A percentile compares a stretch with the other conserved stretches of the same genome.
These are phyloP conservation scores for Hortiboletus flavorubellus DNA, from an alignment of 768 basidiomycete genomes.

Conservation along the genomic window DNA sequence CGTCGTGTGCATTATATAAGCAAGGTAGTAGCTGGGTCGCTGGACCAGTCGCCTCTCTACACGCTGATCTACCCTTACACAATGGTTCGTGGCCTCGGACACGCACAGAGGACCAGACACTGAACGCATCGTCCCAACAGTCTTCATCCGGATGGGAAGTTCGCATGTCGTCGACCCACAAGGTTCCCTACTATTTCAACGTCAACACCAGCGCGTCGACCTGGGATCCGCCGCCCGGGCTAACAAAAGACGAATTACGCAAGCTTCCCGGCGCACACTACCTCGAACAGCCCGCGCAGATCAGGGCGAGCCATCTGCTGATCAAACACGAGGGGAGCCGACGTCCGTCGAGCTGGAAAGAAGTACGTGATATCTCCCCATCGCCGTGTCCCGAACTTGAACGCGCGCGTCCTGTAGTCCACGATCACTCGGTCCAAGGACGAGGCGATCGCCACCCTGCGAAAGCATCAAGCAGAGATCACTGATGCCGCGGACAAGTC, in stretches of 20 bases:
- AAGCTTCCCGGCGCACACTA: conserved; percentile 67
- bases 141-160: conserved; percentile 66
- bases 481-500: conserved; percentile 37
- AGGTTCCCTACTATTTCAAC: conserved; percentile 89
- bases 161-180: conserved; percentile 75
- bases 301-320: conserved; percentile 92
- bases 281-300: conserved; percentile 49
- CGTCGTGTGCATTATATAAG: conserved; percentile 13
- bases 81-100: conserved; percentile 21
- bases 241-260: conserved; percentile 59
- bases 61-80: conserved; percentile 9
- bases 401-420: conserved; percentile 35
- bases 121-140: conserved; percentile 15
- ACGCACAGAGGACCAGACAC: not conserved
- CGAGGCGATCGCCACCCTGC: conserved; percentile 82
- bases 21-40: not conserved
- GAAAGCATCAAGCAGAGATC: conserved; percentile 61
- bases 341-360: conserved; percentile 81
- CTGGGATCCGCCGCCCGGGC: conserved; percentile 62
- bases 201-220: conserved; percentile 59
- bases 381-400: not conserved
- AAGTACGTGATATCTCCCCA: conserved; percentile 43
- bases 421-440: conserved; percentile 85
- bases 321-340: conserved; percentile 86
- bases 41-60: not conserved